Percentiles rank a stretch among this genome's conserved stretches.
These are phyloP conservation scores for Lepidium campestre DNA, from an alignment of 441 rosid genomes.

Conservation along the genomic window DNA sequence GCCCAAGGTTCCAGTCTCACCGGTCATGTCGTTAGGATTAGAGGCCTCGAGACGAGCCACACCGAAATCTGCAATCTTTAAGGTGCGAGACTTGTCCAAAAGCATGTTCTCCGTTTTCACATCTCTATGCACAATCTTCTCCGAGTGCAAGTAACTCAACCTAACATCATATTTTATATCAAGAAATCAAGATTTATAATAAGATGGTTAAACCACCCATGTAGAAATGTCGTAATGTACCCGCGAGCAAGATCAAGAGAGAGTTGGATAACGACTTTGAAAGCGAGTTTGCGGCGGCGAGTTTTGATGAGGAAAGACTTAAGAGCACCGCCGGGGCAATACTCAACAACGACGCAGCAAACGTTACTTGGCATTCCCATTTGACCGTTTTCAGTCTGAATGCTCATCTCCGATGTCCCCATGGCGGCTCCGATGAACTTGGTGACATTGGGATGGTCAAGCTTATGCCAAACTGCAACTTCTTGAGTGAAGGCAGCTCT, in stretches of 20 bases:
- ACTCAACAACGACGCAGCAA: conserved; percentile 69
- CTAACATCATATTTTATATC: conserved; percentile 23
- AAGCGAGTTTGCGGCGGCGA: conserved; percentile 64
- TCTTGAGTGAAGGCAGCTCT: conserved; percentile 71
- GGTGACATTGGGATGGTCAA: conserved; percentile 69
- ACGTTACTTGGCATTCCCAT: conserved; percentile 59
- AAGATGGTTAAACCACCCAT: neutral
- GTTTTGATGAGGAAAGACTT: conserved; percentile 61
- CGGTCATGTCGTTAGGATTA: conserved; percentile 79
- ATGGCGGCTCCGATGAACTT: conserved; percentile 76
- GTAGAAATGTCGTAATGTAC: conserved; percentile 26
- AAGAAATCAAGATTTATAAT: neutral
- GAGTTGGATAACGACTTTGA: conserved; percentile 64
- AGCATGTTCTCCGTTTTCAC: conserved; percentile 82
- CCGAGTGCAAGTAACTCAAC: conserved; percentile 57
- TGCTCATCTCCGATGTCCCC: conserved; percentile 55
- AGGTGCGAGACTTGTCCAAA: conserved; percentile 55
- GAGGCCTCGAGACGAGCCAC: conserved; percentile 76
- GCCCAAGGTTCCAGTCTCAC: conserved; percentile 77
- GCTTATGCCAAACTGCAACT: conserved; percentile 78
- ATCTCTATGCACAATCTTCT: conserved; percentile 75
- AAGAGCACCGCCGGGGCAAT: conserved; percentile 71
- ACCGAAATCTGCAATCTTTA: conserved; percentile 72
- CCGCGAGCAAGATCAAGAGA: conserved; percentile 72
- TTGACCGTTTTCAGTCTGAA: conserved; percentile 56